Conservation (phyloP, 2,329 filamentous ascomycete species). For the Magnaporthiopsis poae region DNA sequence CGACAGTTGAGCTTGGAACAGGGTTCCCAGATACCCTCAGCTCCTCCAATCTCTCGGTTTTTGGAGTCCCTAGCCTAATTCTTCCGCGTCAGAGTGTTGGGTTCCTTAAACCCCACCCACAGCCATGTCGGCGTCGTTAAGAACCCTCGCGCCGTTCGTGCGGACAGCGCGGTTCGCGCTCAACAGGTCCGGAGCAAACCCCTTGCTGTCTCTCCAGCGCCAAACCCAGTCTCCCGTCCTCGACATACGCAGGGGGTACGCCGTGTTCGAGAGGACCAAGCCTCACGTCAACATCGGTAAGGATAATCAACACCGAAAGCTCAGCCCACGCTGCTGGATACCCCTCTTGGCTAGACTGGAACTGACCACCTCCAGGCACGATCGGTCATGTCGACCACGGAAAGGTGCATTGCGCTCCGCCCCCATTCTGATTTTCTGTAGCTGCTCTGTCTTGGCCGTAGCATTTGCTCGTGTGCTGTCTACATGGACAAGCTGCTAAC, state of each 20-base stretch:
- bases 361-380: slow-evolving; percentile 50
- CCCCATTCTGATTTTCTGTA: slow-evolving; percentile 5
- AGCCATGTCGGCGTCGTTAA: slow-evolving; percentile 71
- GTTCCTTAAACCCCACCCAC: slow-evolving; percentile 18
- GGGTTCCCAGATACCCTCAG: not conserved
- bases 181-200: slow-evolving; percentile 53
- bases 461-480: not conserved
- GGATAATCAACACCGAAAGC: not conserved
- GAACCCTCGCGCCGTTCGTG: slow-evolving; percentile 68
- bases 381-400: slow-evolving; percentile 99
- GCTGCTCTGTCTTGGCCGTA: not conserved
- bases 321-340: not conserved
- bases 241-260: slow-evolving; percentile 56
- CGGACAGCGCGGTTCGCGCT: slow-evolving; percentile 65
- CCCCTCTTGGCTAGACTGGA: not conserved
- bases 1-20: not conserved
- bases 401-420: slow-evolving; percentile 57
- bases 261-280: slow-evolving; percentile 77
- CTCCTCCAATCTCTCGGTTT: not conserved
- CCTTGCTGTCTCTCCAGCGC: slow-evolving; percentile 67
- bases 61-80: not conserved
- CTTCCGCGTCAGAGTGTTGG: slow-evolving; percentile 11
- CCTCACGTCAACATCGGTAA: slow-evolving; percentile 95
- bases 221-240: slow-evolving; percentile 55
- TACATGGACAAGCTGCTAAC: slow-evolving; percentile 9